A percentile compares a stretch with the other conserved stretches of the same genome.
These are phyloP conservation scores for Fagus crenata DNA, from an alignment of 306 rosid species.

Conservation along the genomic window DNA sequence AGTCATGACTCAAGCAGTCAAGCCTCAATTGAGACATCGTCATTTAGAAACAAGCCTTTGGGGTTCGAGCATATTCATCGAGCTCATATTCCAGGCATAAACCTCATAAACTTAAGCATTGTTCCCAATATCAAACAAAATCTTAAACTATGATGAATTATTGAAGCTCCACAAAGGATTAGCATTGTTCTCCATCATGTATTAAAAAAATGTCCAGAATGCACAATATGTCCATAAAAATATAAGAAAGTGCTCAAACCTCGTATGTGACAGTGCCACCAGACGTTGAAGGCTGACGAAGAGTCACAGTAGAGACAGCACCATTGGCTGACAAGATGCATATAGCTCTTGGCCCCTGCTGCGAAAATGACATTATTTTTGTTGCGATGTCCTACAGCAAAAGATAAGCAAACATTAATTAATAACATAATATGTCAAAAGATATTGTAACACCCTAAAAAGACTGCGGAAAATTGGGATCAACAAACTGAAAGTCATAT, in stretches of 20 bases:
- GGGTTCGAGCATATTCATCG: neutral
- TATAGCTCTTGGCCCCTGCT: constrained; percentile 81
- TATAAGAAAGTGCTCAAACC: constrained; percentile 44
- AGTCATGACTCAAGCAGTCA: constrained; percentile 7
- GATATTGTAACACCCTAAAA: neutral
- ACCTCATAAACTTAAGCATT: constrained; percentile 4
- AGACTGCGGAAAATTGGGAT: neutral
- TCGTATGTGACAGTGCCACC: constrained; percentile 93
- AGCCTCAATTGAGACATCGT: constrained; percentile 1
- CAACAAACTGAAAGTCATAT: constrained; percentile 2
- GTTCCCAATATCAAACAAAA: constrained; percentile 1
- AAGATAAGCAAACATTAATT: constrained; percentile 17
- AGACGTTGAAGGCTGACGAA: constrained; percentile 82
- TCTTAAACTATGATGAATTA: constrained; percentile 1
- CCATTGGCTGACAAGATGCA: constrained; percentile 90
- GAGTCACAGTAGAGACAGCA: constrained; percentile 87
- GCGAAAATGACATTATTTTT: constrained; percentile 87
- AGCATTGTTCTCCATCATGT: neutral
- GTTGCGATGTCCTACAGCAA: constrained; percentile 73
- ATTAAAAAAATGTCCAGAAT: neutral
- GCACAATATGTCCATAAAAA: neutral
- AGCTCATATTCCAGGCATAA: neutral
- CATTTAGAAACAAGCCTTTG: neutral
- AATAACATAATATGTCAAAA: constrained; percentile 9
- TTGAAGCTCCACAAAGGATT: constrained; percentile 14